Evolutionary conservation across 2,329 filamentous ascomycete species (phyloP), one percentile per base, ranked within the genome.

Genomic region (Nigrograna mackinnonii): DNA sequence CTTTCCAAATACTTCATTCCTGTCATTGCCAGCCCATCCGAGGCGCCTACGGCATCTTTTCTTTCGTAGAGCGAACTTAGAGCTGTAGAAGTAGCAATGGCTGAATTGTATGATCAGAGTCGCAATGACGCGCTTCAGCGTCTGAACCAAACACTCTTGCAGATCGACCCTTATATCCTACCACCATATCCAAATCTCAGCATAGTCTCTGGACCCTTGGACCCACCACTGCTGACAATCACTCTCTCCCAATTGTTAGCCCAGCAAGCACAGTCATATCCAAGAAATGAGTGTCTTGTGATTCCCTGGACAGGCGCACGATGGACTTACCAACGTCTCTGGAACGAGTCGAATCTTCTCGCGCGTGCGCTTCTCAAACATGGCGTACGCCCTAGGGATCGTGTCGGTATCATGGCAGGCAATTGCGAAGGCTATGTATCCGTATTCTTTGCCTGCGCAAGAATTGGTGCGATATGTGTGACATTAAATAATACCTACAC

Each of bases 401-500:
- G 86, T 12, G 77, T 91, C 20, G 87, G 82, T 21, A 84, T 91
- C 51, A 89, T 90, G 83, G 86, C 86, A 50, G 73, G 79, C 4
- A 80, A 82, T 49, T 79, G 78, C 50, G 76, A 80, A 47, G 74
- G 80, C 51, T 80, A 87, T 21, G 68, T 69, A 34, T 78, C 85
- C 3, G 78, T 89, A 13, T 88, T 89, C 73, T 89, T 90, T 52
- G 86, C 85, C 3, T 84, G 83, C 9, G 82, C 84, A 30, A 59
- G 68, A 35, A 52, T 74, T 11, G 71, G 71, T 2, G 69, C 69
- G 2, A 67, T 74, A 24, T 73, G 91, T 39, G 87, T 91, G 20
- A 89, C 91, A 33, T 72, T 91, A 52, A 91, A 91, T 71, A 91
- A 90, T 69, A 91, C 87, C 0, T 91, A 91, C 62, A 91, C 87